phyloP scores from a whole-genome alignment of 768 basidiomycete genomes.

The Russula dissimulans region DNA sequence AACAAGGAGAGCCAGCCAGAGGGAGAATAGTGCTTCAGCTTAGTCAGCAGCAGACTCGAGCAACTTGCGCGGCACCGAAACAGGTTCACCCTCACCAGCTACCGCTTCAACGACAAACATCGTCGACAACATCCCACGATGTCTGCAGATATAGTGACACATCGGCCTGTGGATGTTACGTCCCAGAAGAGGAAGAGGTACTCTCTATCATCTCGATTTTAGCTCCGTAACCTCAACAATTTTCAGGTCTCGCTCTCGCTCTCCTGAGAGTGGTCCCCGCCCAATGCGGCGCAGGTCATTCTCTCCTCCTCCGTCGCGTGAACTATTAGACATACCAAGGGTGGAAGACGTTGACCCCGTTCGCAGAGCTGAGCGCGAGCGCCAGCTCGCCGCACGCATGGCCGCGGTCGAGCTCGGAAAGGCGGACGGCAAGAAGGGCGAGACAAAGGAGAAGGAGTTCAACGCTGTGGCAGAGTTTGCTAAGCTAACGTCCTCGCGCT shows the following conservation, averaged over 20 bases:
- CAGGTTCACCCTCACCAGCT: too few species aligned
- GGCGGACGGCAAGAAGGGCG: conserved; percentile 31
- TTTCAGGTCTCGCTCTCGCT: conserved; percentile 28
- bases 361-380: conserved; percentile 68
- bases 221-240: background rate
- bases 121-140: conserved; percentile 1
- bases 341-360: conserved; percentile 70
- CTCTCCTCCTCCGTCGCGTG: conserved; percentile 29
- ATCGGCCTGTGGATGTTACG: background rate
- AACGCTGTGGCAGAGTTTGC: conserved; percentile 84
- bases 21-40: background rate
- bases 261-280: conserved; percentile 31
- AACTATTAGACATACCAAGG: conserved; percentile 33
- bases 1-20: too few species aligned
- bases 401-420: conserved; percentile 63
- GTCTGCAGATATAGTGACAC: conserved; percentile 8
- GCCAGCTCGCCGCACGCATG: conserved; percentile 62
- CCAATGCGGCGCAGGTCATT: conserved; percentile 34
- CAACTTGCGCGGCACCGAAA: too few species aligned
- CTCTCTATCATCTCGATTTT: background rate
- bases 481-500: conserved; percentile 70
- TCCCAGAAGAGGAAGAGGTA: conserved; percentile 18
- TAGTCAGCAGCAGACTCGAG: background rate
- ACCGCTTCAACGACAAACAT: background rate
- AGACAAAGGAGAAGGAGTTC: conserved; percentile 36